These are phyloP conservation scores for Penicillium sp. DNA, from an alignment of 2,329 filamentous ascomycete species.

Conservation along the genomic window DNA sequence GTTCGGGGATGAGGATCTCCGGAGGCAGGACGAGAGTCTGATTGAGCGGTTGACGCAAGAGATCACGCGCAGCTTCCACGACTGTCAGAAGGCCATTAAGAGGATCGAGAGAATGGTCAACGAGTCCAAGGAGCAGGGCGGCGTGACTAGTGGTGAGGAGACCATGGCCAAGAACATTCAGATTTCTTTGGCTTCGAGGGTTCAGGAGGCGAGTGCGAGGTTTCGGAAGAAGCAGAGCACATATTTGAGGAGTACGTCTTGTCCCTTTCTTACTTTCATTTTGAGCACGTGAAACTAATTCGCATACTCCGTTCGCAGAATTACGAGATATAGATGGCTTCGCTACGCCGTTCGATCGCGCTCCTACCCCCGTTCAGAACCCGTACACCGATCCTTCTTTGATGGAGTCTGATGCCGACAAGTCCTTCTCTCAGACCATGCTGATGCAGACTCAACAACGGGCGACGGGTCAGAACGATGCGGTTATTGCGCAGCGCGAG, in stretches of 20 bases:
- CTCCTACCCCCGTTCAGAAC: slow-evolving; percentile 56
- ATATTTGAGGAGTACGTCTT: slow-evolving; percentile 79
- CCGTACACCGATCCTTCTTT: slow-evolving; percentile 83
- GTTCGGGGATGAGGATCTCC: slow-evolving; percentile 92
- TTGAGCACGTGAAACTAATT: slow-evolving; percentile 9
- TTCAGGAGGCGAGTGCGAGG: slow-evolving; percentile 86
- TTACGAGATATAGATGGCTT: slow-evolving; percentile 71
- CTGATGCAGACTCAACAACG: slow-evolving; percentile 74
- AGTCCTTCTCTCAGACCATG: slow-evolving; percentile 85
- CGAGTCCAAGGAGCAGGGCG: slow-evolving; percentile 70
- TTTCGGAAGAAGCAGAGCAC: slow-evolving; percentile 98
- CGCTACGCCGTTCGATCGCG: slow-evolving; percentile 52
- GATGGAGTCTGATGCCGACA: slow-evolving; percentile 90
- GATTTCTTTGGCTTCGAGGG: slow-evolving; percentile 80
- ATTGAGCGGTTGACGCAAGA: slow-evolving; percentile 89
- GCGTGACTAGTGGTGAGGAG: slow-evolving; percentile 80
- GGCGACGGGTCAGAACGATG: slow-evolving; percentile 66
- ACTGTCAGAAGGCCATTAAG: slow-evolving; percentile 86
- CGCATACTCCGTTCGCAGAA: slow-evolving; percentile 51
- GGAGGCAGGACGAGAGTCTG: slow-evolving; percentile 80
- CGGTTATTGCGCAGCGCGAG: slow-evolving; percentile 85
- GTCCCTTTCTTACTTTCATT: background rate
- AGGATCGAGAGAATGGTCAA: slow-evolving; percentile 83
- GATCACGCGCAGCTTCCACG: slow-evolving; percentile 85
- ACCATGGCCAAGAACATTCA: slow-evolving; percentile 96